Percentiles rank a stretch among this genome's conserved stretches.
phyloP scores from a whole-genome alignment of 164 flowering plant species.

The Chloranthus sessilifolius region DNA sequence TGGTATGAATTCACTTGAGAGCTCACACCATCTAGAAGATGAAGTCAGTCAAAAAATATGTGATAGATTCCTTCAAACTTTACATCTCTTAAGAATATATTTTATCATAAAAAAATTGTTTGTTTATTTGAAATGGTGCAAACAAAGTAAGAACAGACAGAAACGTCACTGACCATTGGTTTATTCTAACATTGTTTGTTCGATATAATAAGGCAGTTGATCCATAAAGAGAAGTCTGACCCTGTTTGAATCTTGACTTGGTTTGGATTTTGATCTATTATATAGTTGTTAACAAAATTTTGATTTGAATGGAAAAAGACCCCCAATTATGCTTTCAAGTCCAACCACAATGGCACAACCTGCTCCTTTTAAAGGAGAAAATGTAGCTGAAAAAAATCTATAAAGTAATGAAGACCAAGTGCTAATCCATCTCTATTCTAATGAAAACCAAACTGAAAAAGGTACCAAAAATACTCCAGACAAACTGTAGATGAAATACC shows the following conservation, averaged over 20 bases:
- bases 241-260: not conserved
- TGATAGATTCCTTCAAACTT: too few species aligned
- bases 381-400: not conserved
- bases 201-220: not conserved
- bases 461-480: too few species aligned
- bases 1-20: too few species aligned
- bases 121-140: not conserved
- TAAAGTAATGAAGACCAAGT: constrained; percentile 2
- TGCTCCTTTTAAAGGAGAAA: constrained; percentile 2
- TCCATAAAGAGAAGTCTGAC: not conserved
- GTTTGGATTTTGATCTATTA: not conserved
- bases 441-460: too few species aligned
- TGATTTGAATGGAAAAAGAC: not conserved
- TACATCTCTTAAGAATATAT: too few species aligned
- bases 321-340: not conserved
- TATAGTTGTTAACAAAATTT: not conserved
- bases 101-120: not conserved
- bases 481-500: too few species aligned
- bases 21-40: too few species aligned
- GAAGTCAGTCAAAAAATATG: too few species aligned
- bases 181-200: not conserved
- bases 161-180: not conserved
- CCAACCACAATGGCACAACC: constrained; percentile 6
- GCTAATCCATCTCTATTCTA: not conserved
- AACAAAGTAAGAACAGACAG: not conserved